Evolutionary conservation across 1,284 basidiomycete genomes (phyloP), one percentile per base, ranked within the genome.

Genomic region (Phellinidium pouzarii): DNA sequence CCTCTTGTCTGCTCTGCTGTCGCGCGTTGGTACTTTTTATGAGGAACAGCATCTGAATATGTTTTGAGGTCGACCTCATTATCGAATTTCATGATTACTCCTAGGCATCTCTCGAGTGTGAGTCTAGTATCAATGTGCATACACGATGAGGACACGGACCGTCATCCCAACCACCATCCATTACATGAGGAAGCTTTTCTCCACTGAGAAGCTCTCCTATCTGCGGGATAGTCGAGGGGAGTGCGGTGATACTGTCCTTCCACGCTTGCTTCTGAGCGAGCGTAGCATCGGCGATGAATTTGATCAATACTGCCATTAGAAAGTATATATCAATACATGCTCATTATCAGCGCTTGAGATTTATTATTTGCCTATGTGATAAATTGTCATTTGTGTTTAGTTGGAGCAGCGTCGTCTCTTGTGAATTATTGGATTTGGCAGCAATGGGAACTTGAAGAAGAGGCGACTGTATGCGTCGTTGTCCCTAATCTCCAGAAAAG

Each of bases 61-160:
- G 31, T 44, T 34, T 46, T 31, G 43, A 57, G 31, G 47, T 57
- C 55, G 8, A 46, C 44, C 22, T 54, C 46, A 31, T 54, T 45
- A 22, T 57, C 53, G 48, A 57, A 57, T 34, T 37, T 57, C 52
- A 57, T 46, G 20, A 57, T 57, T 6, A 51, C 55, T 12, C 55
- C 55, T 57, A 29, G 17, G 17, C 3, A 46, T 26, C n/a, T 29
- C 17, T 44, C 17, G 12, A 7, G 17, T 29, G 23, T 37, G 23
- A 19, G 20, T 27, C 22, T 34, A 8, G 36, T n/a, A 34, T 40
- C 43, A 29, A 8, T 26, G 20, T 3, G 11, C 22, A 31, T 2
- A 19, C 38, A 26, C 9, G 23, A 20, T 7, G 6, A 20, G 41
- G 12, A 34, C 6, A 36, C 45, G 27, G 6, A 57, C 55, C 55